Percentiles rank a stretch among this genome's conserved stretches.
These are phyloP conservation scores for Podaxis carcinomalis DNA, from an alignment of 768 basidiomycete genomes.

Conservation along the genomic window DNA sequence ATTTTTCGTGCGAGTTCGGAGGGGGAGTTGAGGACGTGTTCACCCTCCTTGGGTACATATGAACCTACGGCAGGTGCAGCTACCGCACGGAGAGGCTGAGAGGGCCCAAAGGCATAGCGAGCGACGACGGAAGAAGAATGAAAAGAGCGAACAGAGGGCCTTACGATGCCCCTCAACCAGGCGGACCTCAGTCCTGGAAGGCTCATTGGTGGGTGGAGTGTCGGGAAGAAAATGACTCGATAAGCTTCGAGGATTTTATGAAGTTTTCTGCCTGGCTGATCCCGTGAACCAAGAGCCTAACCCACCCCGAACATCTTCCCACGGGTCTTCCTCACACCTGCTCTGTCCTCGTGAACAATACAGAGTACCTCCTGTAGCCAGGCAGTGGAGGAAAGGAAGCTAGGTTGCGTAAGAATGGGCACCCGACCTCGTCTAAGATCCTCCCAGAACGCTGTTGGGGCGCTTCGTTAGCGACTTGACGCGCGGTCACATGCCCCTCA, in stretches of 20 bases:
- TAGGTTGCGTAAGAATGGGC: neutral
- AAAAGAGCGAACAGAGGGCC: slow-evolving; percentile 42
- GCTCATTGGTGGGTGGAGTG: slow-evolving; percentile 27
- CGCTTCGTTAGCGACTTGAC: neutral
- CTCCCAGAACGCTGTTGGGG: neutral
- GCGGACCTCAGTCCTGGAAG: slow-evolving; percentile 38
- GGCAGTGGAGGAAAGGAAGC: neutral
- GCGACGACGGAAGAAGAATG: slow-evolving; percentile 37
- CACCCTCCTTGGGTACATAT: slow-evolving; percentile 59
- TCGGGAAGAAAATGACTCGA: slow-evolving; percentile 4
- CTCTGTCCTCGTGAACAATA: neutral
- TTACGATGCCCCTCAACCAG: slow-evolving; percentile 29
- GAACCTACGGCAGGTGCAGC: slow-evolving; percentile 75
- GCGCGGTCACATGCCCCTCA: neutral
- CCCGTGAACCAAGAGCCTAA: slow-evolving; percentile 6
- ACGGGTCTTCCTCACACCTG: neutral
- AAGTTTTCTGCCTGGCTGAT: slow-evolving; percentile 12
- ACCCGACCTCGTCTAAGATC: neutral
- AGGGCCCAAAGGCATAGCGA: slow-evolving; percentile 37
- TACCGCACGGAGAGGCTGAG: slow-evolving; percentile 56
- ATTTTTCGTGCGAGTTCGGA: slow-evolving; percentile 92
- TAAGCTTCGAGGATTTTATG: neutral
- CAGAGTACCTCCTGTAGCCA: neutral
- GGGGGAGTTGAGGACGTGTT: slow-evolving; percentile 86
- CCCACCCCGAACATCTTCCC: neutral